Percentiles rank a stretch among this genome's conserved stretches.
Evolutionary conservation across 305 asterid species (phyloP).

Genomic region (Fraxinus xanthoxyloides): DNA sequence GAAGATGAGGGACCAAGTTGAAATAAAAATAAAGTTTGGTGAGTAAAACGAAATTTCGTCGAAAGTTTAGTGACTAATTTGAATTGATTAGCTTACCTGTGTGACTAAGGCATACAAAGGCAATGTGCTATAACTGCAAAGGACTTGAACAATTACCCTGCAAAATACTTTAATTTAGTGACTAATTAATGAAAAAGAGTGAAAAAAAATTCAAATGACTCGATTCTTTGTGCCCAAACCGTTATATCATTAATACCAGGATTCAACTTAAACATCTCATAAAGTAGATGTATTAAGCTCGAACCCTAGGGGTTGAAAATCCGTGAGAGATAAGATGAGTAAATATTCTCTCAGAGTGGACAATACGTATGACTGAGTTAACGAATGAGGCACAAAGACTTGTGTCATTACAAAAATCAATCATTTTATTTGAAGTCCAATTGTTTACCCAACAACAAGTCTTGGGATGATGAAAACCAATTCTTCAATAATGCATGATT

Average conservation of each 20-base stretch:
- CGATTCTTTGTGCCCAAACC: background rate
- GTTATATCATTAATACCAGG: background rate
- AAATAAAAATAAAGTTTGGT: background rate
- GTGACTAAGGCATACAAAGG: constrained; percentile 86
- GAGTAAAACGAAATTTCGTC: background rate
- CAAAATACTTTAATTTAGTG: background rate
- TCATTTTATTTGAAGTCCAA: background rate
- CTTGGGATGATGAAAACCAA: constrained; percentile 51
- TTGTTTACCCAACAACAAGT: constrained; percentile 52
- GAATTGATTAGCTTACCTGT: constrained; percentile 46
- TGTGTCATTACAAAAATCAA: background rate
- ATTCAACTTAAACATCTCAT: background rate
- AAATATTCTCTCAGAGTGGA: background rate
- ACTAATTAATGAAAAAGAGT: background rate
- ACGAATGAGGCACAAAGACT: background rate
- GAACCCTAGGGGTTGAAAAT: background rate
- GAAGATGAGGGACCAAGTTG: background rate
- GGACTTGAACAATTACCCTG: constrained; percentile 81
- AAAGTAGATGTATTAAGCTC: too few relatives aligned
- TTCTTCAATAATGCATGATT: constrained; percentile 74
- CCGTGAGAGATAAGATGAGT: background rate
- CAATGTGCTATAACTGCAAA: constrained; percentile 92
- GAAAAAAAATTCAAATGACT: background rate
- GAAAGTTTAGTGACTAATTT: background rate
- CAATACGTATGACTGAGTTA: background rate